Evolutionary conservation across 2,329 filamentous ascomycete species (phyloP).

Genomic region (Verticillium dahliae): DNA sequence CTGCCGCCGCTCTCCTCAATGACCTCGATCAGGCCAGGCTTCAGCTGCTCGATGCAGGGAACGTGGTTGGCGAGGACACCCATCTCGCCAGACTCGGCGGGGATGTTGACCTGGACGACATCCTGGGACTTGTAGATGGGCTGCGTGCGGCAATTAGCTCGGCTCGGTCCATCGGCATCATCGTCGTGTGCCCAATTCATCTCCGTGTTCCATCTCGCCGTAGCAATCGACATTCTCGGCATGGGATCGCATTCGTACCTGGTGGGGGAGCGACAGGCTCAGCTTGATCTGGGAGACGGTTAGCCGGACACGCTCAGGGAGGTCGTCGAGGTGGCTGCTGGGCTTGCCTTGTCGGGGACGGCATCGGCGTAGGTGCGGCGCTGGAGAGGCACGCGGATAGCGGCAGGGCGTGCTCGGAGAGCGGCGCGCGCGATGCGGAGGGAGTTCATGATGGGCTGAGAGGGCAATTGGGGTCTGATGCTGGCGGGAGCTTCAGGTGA

Average conservation of each 20-base stretch:
- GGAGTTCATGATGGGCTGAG: conserved; percentile 75
- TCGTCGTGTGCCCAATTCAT: conserved; percentile 5
- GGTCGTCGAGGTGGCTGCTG: conserved; percentile 16
- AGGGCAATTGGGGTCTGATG: conserved; percentile 44
- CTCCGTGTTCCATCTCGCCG: not conserved
- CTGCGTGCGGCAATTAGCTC: conserved; percentile 53
- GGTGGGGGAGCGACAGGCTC: conserved; percentile 93
- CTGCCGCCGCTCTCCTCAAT: conserved; percentile 80
- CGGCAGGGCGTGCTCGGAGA: conserved; percentile 73
- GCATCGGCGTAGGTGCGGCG: conserved; percentile 89
- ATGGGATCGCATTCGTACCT: conserved; percentile 59
- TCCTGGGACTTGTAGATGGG: conserved; percentile 62
- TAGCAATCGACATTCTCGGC: not conserved
- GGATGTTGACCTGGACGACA: conserved; percentile 94
- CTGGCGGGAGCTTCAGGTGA: conserved; percentile 33
- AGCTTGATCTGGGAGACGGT: conserved; percentile 70
- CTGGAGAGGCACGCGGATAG: conserved; percentile 69
- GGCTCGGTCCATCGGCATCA: conserved; percentile 17
- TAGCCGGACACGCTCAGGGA: conserved; percentile 15
- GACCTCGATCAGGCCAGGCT: conserved; percentile 91
- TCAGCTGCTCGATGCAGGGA: conserved; percentile 96
- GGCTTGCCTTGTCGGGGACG: conserved; percentile 69
- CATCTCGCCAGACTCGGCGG: conserved; percentile 98
- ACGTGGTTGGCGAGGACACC: conserved; percentile 99
- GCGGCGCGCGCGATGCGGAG: conserved; percentile 87